Evolutionary conservation across 352 stramenopile genomes (phyloP), one percentile per base, ranked within the genome.

Genomic region (Pythium aristosporum): DNA sequence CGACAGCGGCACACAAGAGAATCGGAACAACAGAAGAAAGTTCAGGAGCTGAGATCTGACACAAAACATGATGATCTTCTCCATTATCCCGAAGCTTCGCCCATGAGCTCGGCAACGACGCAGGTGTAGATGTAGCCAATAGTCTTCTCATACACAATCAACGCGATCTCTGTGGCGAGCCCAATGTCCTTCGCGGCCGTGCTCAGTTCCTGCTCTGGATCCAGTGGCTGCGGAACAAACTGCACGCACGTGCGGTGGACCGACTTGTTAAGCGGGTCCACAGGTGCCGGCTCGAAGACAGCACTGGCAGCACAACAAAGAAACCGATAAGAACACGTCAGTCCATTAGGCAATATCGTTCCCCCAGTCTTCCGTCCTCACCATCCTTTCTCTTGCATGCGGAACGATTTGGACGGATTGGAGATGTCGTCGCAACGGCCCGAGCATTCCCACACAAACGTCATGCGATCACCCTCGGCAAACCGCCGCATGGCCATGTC

Each of bases 331-430:
- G 5, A 30, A 30, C 25, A 30, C 25, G 25, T 30, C 25, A 30
- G 25, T 30, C 3, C 25, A 23, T 50, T 4, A 28, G 44, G 8
- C 3, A 7, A 12, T 42, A 2, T 42, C 37, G 10, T 6, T 16
- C 10, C 37, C 37, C 44, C 44, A 50, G 2, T 28, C 10, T n/a
- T 34, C 25, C 46, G n/a, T 30, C 46, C 2, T n/a, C 50, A 85
- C 77, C 75, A 87, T 74, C 75, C 75, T 72, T 79, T 87, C 41
- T 84, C 71, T 49, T 68, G 69, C 15, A 87, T 42, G 12, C 68
- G 71, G n/a, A 80, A 72, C 0, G 67, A 71, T 20, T 39, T 60
- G 39, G 59, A 60, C 16, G 57, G 51, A 25, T 63, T 57, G 11
- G 55, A 34, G 0, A 69, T 67, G 32, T 68, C 65, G 36, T 71